Conservation (phyloP, 306 rosid genomes). For the Rubus parviflorus region DNA sequence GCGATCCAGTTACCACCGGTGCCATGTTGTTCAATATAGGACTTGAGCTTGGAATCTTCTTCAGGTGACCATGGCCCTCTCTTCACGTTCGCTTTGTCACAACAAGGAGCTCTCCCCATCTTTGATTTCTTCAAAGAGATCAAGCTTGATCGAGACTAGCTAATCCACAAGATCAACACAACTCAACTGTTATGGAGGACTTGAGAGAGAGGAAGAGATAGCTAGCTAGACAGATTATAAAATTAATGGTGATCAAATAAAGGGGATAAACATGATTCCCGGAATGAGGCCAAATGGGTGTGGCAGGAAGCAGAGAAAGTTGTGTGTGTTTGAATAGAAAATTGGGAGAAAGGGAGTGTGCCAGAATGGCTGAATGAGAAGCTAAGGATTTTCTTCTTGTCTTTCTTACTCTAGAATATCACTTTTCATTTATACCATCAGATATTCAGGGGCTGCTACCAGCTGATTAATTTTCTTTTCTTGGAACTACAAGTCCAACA, state of each 20-base stretch:
- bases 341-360: slow-evolving; percentile 44
- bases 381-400: slow-evolving; percentile 73
- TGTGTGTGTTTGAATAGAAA: slow-evolving; percentile 34
- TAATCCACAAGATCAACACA: slow-evolving; percentile 1
- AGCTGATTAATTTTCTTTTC: slow-evolving; percentile 20
- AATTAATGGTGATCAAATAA: slow-evolving; percentile 35
- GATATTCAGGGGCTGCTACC: slow-evolving; percentile 25
- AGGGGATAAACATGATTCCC: slow-evolving; percentile 46
- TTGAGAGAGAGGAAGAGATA: slow-evolving; percentile 16
- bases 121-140: slow-evolving; percentile 13
- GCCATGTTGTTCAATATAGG: slow-evolving; percentile 73
- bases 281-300: slow-evolving; percentile 35
- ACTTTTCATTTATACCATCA: slow-evolving; percentile 14
- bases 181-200: background rate
- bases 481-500: slow-evolving; percentile 24
- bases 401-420: slow-evolving; percentile 60
- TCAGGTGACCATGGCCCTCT: slow-evolving; percentile 94
- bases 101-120: slow-evolving; percentile 98
- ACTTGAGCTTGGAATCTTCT: slow-evolving; percentile 85
- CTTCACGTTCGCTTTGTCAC: slow-evolving; percentile 97
- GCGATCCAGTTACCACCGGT: slow-evolving; percentile 97
- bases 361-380: slow-evolving; percentile 48
- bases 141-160: background rate
- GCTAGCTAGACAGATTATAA: background rate
- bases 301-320: slow-evolving; percentile 29